Conservation (phyloP, 2,329 filamentous ascomycete genomes). For the Domatiomyces globalis region DNA sequence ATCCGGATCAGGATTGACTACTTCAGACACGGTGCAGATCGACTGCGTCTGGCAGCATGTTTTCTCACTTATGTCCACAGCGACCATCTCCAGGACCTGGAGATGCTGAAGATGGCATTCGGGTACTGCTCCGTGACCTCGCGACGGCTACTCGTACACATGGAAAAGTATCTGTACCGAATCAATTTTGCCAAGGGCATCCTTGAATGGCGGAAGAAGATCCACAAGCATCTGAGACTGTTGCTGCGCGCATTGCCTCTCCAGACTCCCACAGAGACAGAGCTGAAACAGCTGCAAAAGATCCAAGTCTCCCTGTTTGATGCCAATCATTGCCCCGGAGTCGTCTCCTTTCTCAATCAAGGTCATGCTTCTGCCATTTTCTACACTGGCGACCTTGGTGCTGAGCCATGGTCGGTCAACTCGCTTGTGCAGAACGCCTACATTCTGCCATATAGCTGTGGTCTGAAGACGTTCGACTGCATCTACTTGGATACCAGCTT, state of each 20-base stretch:
- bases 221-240: slow-evolving; percentile 60
- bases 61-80: slow-evolving; percentile 90
- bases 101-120: slow-evolving; percentile 62
- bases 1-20: slow-evolving; percentile 72
- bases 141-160: slow-evolving; percentile 59
- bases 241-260: slow-evolving; percentile 68
- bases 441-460: slow-evolving; percentile 58
- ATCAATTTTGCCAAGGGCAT: slow-evolving; percentile 70
- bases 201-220: slow-evolving; percentile 57
- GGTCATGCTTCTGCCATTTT: slow-evolving; percentile 56
- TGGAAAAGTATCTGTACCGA: slow-evolving; percentile 66
- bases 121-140: slow-evolving; percentile 84
- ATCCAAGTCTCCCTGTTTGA: slow-evolving; percentile 75
- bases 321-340: slow-evolving; percentile 81
- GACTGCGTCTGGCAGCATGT: slow-evolving; percentile 56
- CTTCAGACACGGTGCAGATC: slow-evolving; percentile 48
- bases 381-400: slow-evolving; percentile 77
- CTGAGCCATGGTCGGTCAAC: slow-evolving; percentile 77
- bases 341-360: slow-evolving; percentile 88
- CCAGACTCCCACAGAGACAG: slow-evolving; percentile 62
- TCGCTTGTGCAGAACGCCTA: slow-evolving; percentile 55
- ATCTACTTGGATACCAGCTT: slow-evolving; percentile 88
- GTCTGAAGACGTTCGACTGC: slow-evolving; percentile 55
- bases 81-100: slow-evolving; percentile 72
- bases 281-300: slow-evolving; percentile 52